phyloP scores from a whole-genome alignment of 2,329 filamentous ascomycete species.

The Trichoderma sp. region DNA sequence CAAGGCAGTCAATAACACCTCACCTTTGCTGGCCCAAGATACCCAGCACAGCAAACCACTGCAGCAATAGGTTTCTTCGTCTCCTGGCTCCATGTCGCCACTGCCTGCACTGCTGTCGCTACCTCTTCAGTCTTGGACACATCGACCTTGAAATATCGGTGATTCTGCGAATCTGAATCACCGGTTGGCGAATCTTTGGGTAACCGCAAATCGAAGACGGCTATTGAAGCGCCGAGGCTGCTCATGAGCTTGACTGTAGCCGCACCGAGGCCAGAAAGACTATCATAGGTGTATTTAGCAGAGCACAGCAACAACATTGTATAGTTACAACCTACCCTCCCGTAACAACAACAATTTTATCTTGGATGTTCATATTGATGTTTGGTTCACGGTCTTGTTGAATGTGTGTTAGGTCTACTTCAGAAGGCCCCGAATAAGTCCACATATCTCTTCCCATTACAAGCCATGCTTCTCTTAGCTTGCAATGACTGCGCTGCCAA shows the following conservation, averaged over 20 bases:
- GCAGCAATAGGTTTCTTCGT: neutral
- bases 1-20: neutral
- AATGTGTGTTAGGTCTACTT: neutral
- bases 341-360: slow-evolving; percentile 2
- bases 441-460: neutral
- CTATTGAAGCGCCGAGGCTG: neutral
- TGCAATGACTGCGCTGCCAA: neutral
- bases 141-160: neutral
- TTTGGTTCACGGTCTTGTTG: neutral
- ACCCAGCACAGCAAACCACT: neutral
- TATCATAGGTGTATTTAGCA: neutral
- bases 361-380: neutral
- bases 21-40: neutral
- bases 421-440: neutral
- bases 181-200: neutral
- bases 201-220: neutral
- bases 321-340: neutral
- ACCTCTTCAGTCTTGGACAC: neutral
- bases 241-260: slow-evolving; percentile 1
- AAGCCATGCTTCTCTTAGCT: neutral
- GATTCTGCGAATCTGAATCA: neutral
- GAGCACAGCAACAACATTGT: neutral
- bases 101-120: neutral
- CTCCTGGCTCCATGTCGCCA: neutral
- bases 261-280: neutral